A percentile compares a stretch with the other conserved stretches of the same genome.
These are phyloP conservation scores for Phytophthora ramorum DNA, from an alignment of 352 stramenopile genomes.

Conservation along the genomic window DNA sequence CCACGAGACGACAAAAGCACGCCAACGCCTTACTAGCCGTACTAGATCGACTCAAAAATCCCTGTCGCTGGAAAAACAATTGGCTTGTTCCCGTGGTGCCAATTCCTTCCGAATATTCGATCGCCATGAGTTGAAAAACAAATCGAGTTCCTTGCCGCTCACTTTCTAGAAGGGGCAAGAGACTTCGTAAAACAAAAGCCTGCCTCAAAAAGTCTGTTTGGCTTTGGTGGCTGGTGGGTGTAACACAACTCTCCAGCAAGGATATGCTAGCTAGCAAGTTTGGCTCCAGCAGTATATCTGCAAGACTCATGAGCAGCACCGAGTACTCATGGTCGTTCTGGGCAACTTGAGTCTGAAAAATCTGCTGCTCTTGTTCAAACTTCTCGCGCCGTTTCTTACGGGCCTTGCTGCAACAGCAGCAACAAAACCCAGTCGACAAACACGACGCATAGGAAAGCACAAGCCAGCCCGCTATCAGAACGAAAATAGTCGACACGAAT, in stretches of 20 bases:
- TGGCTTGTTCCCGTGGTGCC: slow-evolving; percentile 1
- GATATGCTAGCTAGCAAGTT: slow-evolving; percentile 41
- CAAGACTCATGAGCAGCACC: slow-evolving; percentile 54
- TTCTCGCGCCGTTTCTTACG: slow-evolving; percentile 44
- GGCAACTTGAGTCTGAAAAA: slow-evolving; percentile 55
- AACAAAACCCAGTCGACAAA: slow-evolving; percentile 59
- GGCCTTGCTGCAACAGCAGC: slow-evolving; percentile 52
- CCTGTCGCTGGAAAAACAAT: slow-evolving; percentile 13
- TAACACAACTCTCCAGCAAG: slow-evolving; percentile 34
- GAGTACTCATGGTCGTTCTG: slow-evolving; percentile 85
- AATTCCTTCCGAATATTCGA: slow-evolving; percentile 37
- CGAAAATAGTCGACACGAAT: slow-evolving; percentile 43
- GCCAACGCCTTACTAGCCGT: slow-evolving; percentile 43
- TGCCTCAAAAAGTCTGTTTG: slow-evolving; percentile 17
- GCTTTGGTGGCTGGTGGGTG: neutral
- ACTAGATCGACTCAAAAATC: slow-evolving; percentile 44
- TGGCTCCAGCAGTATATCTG: slow-evolving; percentile 54
- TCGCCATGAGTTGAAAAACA: slow-evolving; percentile 51
- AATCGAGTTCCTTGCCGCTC: slow-evolving; percentile 56
- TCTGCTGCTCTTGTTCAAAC: slow-evolving; percentile 46
- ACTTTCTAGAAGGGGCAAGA: slow-evolving; percentile 58
- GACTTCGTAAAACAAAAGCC: slow-evolving; percentile 43
- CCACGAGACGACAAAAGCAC: slow-evolving; percentile 42
- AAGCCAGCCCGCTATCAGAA: slow-evolving; percentile 39
- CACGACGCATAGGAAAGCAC: slow-evolving; percentile 64